Percentiles rank a stretch among this genome's conserved stretches.
Evolutionary conservation across 2,329 filamentous ascomycete species (phyloP).

Genomic region (Colletotrichum sp.): DNA sequence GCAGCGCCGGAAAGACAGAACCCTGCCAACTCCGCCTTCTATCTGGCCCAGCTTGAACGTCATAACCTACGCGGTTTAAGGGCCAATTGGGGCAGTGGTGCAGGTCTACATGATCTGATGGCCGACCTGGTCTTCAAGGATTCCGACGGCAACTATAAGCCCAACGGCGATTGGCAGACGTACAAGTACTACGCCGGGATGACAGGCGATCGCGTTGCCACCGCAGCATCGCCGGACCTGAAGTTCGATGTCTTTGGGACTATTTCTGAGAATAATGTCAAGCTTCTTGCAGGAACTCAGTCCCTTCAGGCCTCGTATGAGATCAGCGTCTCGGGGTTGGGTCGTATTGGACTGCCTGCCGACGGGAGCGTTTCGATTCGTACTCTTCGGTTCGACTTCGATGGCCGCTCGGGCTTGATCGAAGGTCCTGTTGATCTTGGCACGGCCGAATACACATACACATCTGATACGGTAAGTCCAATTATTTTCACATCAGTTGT

Average conservation of each 20-base stretch:
- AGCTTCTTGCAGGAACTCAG: background rate
- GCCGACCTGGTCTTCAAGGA: background rate
- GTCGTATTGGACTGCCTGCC: background rate
- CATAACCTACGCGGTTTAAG: background rate
- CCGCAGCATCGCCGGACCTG: background rate
- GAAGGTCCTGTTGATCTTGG: background rate
- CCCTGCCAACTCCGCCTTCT: background rate
- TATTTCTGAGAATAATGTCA: background rate
- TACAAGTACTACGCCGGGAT: background rate
- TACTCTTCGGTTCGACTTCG: background rate
- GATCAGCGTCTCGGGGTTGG: background rate
- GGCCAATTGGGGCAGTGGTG: background rate
- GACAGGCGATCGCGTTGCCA: background rate
- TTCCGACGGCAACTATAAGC: background rate
- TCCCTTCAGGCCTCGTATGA: background rate
- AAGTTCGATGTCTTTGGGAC: background rate
- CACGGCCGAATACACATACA: background rate
- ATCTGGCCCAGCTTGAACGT: background rate
- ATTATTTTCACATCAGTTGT: background rate
- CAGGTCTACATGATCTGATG: background rate
- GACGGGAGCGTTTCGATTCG: background rate
- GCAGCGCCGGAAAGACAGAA: background rate
- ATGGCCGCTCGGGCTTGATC: background rate
- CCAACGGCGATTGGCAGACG: background rate
- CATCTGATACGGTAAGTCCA: background rate